Evolutionary conservation across 2,329 filamentous ascomycete species (phyloP), one percentile per base, ranked within the genome.

Genomic region (Colletotrichum endophyticum): DNA sequence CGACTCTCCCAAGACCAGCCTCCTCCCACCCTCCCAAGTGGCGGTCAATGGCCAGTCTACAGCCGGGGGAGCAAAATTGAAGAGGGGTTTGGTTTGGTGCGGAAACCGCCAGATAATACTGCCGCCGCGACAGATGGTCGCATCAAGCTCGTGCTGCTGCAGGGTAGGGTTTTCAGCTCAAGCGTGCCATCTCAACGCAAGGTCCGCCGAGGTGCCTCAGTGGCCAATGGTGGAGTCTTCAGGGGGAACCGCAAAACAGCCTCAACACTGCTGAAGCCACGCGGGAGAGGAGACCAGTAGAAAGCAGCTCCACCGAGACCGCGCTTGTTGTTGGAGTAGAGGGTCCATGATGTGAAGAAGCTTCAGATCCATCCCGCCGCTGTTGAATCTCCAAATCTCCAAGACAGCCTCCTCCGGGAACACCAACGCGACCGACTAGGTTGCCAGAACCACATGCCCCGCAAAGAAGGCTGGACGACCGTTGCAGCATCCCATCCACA

Each of bases 401-500:
- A 73, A 73, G 57, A 73, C 36, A 68, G 70, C 70, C 64, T 73
- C 64, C 44, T 64, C 59, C 57, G 34, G 64, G 64, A 73, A 68
- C 70, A 73, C 64, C 73, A 76, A 61, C 44, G 44, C 44, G 44
- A 69, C n/a, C 25, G 57, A 64, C 70, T 61, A 59, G 73, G 70
- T 73, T 68, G 36, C 19, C 44, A 76, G 70, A 76, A 73, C 73
- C 73, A 76, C 73, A 59, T 76, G 70, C 73, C 70, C 73, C 73
- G 73, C 73, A 76, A 76, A 76, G 73, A 76, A 76, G 73, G 73
- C 73, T 76, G 70, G 73, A 76, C 49, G 39, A 34, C 70, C 64
- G 73, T 64, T 73, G 70, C 32, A 73, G 70, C 44, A 73, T 76
- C 32, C 39, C 70, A 69, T 73, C 73, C 73, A 73, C 73, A 76